Evolutionary conservation across 768 basidiomycete genomes (phyloP).

Genomic region (Mycena galericulata): DNA sequence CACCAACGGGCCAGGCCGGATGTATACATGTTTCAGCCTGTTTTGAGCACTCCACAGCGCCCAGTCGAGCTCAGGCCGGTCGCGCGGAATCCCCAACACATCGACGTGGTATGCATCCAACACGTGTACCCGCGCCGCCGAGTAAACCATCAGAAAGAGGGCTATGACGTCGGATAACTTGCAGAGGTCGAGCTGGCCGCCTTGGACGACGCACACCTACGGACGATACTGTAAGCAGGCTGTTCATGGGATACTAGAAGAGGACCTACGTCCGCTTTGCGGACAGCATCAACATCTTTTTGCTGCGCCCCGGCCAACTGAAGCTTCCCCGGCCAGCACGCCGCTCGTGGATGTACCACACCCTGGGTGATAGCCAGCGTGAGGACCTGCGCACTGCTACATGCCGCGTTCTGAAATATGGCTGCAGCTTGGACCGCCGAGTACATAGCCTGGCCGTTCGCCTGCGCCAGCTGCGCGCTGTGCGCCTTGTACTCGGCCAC

Average conservation of each 20-base stretch:
- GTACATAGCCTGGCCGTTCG: not conserved
- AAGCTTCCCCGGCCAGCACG: not conserved
- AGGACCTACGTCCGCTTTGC: not conserved
- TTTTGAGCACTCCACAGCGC: too few relatives aligned
- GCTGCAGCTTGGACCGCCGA: not conserved
- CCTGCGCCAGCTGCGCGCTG: not conserved
- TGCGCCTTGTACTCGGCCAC: not conserved
- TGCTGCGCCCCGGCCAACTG: too few relatives aligned
- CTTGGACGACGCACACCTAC: not conserved
- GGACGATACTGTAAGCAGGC: too few relatives aligned
- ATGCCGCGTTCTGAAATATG: not conserved
- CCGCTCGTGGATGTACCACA: not conserved
- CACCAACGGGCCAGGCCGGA: too few relatives aligned
- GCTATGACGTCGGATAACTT: not conserved
- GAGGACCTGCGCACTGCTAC: not conserved
- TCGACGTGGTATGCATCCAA: not conserved
- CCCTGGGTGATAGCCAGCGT: not conserved
- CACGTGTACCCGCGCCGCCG: not conserved
- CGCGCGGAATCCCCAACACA: too few relatives aligned
- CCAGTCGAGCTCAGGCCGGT: too few relatives aligned
- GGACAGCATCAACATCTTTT: not conserved
- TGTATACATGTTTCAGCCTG: too few relatives aligned
- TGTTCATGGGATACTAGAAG: too few relatives aligned
- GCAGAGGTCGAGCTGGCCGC: not conserved
- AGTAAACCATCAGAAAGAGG: not conserved